A percentile compares a stretch with the other conserved stretches of the same genome.
phyloP scores from a whole-genome alignment of 345 rosid species.

The Lagerstroemia speciosa region DNA sequence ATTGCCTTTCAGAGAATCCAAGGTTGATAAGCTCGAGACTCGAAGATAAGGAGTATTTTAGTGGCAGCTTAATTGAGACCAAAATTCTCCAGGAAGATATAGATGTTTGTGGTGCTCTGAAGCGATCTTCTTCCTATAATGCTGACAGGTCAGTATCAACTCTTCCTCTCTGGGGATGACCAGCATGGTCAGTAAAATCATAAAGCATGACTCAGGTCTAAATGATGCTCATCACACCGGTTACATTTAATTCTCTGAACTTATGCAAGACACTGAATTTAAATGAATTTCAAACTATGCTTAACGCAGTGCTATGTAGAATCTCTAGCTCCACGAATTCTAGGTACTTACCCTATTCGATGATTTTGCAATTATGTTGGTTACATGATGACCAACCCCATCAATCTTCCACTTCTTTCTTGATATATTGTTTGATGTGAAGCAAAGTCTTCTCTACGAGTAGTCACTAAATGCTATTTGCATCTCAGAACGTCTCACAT shows the following conservation, averaged over 20 bases:
- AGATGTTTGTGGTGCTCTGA: slow-evolving; percentile 42
- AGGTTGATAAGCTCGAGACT: slow-evolving; percentile 56
- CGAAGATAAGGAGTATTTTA: slow-evolving; percentile 87
- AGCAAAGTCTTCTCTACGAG: not conserved
- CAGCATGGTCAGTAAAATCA: too few species aligned
- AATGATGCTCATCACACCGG: too few species aligned
- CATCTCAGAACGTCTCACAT: not conserved
- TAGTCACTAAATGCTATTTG: too few species aligned
- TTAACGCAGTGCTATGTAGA: too few species aligned
- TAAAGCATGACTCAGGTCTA: too few species aligned
- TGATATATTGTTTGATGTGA: not conserved
- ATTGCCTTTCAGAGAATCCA: slow-evolving; percentile 70
- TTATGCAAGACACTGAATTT: too few species aligned
- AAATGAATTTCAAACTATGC: too few species aligned
- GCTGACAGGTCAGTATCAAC: slow-evolving; percentile 62
- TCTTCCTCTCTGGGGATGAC: not conserved
- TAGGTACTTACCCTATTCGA: too few species aligned
- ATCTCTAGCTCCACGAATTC: not conserved
- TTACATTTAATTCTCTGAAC: too few species aligned
- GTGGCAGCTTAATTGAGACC: slow-evolving; percentile 85
- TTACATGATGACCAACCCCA: too few species aligned
- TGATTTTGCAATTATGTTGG: too few species aligned
- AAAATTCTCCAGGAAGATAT: slow-evolving; percentile 44
- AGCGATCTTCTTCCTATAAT: slow-evolving; percentile 93
- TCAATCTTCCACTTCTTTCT: too few species aligned